phyloP scores from a whole-genome alignment of 2,329 filamentous ascomycete species.

The Arachnomyces sp. region DNA sequence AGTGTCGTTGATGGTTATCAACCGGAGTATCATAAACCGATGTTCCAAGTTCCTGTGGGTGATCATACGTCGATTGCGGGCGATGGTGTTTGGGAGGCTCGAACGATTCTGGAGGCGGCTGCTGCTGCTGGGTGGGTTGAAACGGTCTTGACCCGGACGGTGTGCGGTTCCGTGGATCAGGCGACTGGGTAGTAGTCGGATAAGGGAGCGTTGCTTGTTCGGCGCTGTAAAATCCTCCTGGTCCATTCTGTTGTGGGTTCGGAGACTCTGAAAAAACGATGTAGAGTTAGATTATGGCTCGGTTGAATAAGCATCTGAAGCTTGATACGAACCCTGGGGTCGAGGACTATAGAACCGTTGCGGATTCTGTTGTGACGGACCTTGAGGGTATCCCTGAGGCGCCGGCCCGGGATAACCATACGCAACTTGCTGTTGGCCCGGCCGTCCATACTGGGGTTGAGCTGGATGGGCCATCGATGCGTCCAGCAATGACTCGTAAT shows the following conservation, averaged over 20 bases:
- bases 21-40: constrained; percentile 70
- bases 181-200: constrained; percentile 33
- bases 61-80: constrained; percentile 61
- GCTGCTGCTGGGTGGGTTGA: constrained; percentile 40
- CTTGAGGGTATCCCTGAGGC: constrained; percentile 25
- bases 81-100: constrained; percentile 41
- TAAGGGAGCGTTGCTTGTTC: constrained; percentile 40
- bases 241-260: constrained; percentile 40
- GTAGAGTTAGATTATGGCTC: constrained; percentile 1
- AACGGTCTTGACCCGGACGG: constrained; percentile 27
- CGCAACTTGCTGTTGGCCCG: constrained; percentile 19
- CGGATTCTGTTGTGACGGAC: constrained; percentile 49
- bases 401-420: constrained; percentile 30
- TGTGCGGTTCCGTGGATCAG: constrained; percentile 31
- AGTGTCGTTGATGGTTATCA: constrained; percentile 29
- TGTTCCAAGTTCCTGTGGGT: constrained; percentile 70
- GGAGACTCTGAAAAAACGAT: constrained; percentile 16
- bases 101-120: constrained; percentile 44
- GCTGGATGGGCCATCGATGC: constrained; percentile 94
- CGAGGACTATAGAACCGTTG: constrained; percentile 61
- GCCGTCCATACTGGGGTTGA: constrained; percentile 46
- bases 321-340: constrained; percentile 32
- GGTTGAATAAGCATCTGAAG: constrained; percentile 36
- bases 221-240: constrained; percentile 60
- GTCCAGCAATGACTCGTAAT: constrained; percentile 94